A percentile compares a stretch with the other conserved stretches of the same genome.
These are phyloP conservation scores for Leishmania major DNA, from an alignment of 208 protist genomes.

Conservation along the genomic window DNA sequence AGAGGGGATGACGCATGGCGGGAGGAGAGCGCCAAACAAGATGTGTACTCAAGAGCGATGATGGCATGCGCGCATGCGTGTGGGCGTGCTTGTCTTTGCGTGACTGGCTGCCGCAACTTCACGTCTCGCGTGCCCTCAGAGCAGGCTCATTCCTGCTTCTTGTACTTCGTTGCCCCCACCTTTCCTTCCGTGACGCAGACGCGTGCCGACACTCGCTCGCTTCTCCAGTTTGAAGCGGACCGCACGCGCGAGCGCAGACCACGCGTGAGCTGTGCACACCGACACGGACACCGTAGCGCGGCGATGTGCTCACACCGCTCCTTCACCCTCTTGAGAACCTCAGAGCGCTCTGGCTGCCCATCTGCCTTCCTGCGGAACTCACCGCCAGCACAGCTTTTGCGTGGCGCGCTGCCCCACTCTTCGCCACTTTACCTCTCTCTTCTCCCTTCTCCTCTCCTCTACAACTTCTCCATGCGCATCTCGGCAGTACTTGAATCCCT, in stretches of 20 bases:
- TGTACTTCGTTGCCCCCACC: neutral
- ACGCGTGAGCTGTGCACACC: neutral
- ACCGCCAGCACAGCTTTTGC: neutral
- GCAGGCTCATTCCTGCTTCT: neutral
- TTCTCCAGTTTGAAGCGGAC: neutral
- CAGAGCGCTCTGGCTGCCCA: neutral
- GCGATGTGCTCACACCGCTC: neutral
- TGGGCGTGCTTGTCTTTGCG: neutral
- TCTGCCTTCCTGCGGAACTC: neutral
- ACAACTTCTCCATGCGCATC: neutral
- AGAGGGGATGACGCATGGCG: neutral
- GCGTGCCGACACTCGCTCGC: neutral
- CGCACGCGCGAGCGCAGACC: neutral
- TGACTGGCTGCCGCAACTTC: neutral
- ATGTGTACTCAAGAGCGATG: neutral
- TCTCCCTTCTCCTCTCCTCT: neutral
- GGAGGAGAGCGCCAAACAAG: neutral
- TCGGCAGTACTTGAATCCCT: neutral
- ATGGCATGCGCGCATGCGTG: neutral
- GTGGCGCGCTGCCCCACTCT: neutral
- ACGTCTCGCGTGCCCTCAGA: neutral
- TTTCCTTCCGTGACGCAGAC: neutral
- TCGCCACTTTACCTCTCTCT: too few relatives aligned
- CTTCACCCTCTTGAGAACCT: neutral
- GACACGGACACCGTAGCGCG: neutral